phyloP scores from a whole-genome alignment of 371 early-diverging fungal genomes.

The Apophysomyces variabilis region DNA sequence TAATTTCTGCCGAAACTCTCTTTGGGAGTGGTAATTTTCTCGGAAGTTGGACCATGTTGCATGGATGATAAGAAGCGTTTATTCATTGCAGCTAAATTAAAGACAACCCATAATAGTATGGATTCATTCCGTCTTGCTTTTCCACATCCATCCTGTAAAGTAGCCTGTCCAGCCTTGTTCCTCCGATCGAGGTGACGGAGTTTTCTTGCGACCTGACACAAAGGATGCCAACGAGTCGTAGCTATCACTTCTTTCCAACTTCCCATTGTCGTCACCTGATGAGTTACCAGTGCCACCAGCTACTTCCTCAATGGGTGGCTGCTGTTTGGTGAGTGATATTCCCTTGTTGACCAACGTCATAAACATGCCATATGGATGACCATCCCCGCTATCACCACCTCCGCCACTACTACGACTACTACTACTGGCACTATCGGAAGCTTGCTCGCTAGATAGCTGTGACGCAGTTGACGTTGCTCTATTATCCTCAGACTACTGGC shows the following conservation, averaged over 20 bases:
- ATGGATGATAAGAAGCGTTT: no score
- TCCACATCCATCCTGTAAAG: slow-evolving; percentile 16
- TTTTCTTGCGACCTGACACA: slow-evolving; percentile 7
- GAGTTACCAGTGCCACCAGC: background rate
- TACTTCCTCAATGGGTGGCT: background rate
- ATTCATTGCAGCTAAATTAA: no score
- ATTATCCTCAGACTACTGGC: background rate
- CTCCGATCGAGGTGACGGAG: background rate
- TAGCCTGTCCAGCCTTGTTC: slow-evolving; percentile 14
- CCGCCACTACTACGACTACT: no score
- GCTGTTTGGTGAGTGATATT: background rate
- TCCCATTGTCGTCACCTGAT: background rate
- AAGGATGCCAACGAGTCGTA: slow-evolving; percentile 16
- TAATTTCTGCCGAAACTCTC: no score
- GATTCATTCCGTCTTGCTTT: background rate
- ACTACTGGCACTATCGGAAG: background rate
- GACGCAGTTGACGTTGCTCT: background rate
- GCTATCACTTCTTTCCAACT: slow-evolving; percentile 11
- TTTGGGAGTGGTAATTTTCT: no score
- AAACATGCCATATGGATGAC: slow-evolving; percentile 4
- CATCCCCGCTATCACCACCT: background rate
- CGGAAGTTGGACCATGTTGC: no score
- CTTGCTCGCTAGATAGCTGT: background rate
- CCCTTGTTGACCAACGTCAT: slow-evolving; percentile 6
- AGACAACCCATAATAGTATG: background rate